Conservation (phyloP, 2,329 filamentous ascomycete genomes). For the Cladosporium colombiae region DNA sequence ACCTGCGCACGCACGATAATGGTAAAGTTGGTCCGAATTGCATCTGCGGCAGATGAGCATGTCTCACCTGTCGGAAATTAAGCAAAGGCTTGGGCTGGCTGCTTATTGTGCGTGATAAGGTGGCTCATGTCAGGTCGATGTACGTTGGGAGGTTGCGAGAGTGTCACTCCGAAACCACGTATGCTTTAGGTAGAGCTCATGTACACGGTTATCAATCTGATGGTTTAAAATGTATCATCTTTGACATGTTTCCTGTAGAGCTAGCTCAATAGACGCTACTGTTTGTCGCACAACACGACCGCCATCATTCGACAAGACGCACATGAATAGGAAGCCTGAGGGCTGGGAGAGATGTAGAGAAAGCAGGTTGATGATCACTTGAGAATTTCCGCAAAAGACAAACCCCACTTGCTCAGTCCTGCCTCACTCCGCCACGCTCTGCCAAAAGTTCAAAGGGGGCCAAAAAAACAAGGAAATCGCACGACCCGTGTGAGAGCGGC, state of each 20-base stretch:
- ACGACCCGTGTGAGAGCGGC: slow-evolving; percentile 9
- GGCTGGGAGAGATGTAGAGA: slow-evolving; percentile 2
- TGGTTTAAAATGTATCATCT: slow-evolving; percentile 12
- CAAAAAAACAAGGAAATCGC: slow-evolving; percentile 20
- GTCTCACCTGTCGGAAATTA: slow-evolving; percentile 13
- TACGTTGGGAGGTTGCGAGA: neutral
- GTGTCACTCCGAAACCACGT: neutral
- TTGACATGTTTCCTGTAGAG: slow-evolving; percentile 14
- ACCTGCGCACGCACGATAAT: neutral
- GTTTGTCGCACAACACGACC: neutral
- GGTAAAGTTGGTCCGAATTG: neutral
- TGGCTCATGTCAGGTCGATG: neutral
- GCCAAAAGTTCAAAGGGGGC: slow-evolving; percentile 16
- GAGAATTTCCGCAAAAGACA: slow-evolving; percentile 21
- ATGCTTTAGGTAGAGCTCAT: neutral
- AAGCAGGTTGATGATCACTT: slow-evolving; percentile 19
- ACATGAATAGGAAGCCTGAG: neutral
- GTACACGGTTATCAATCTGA: neutral
- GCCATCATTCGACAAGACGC: neutral
- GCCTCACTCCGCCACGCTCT: slow-evolving; percentile 17
- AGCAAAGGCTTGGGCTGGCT: neutral
- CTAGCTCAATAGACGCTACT: slow-evolving; percentile 7
- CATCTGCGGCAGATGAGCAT: slow-evolving; percentile 6
- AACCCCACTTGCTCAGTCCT: slow-evolving; percentile 11
- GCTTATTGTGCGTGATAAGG: neutral